Evolutionary conservation across 2,329 filamentous ascomycete species (phyloP).

Genomic region (Aureobasidium lini): DNA sequence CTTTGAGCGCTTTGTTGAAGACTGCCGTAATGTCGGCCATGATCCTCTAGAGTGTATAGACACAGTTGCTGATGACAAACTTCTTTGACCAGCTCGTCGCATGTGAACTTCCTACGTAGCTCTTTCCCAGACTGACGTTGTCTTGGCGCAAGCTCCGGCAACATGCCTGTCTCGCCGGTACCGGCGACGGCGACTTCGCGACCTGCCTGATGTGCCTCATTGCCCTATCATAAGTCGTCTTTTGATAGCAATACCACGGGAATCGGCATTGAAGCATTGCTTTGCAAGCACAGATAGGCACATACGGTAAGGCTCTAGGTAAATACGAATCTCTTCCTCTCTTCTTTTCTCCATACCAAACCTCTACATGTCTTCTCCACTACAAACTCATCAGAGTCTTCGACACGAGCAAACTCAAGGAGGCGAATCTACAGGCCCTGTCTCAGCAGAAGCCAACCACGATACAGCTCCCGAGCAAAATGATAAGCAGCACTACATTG

Average conservation of each 20-base stretch:
- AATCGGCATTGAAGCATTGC: not conserved
- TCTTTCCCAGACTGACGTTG: not conserved
- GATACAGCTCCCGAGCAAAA: not conserved
- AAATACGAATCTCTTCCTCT: not conserved
- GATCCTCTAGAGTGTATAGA: not conserved
- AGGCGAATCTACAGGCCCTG: not conserved
- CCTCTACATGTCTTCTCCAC: not conserved
- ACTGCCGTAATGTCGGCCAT: constrained; percentile 56
- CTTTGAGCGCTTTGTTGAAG: constrained; percentile 61
- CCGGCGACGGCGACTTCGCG: not conserved
- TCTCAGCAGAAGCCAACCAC: not conserved
- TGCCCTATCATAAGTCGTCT: not conserved
- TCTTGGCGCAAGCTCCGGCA: not conserved
- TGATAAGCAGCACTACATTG: not conserved
- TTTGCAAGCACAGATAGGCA: not conserved
- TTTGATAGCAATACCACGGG: not conserved
- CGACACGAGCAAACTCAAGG: not conserved
- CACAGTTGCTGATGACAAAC: not conserved
- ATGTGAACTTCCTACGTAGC: constrained; percentile 13
- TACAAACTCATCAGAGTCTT: not conserved
- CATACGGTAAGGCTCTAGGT: not conserved
- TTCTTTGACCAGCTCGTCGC: not conserved
- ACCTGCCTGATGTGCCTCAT: not conserved
- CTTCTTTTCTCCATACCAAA: not conserved
- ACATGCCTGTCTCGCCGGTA: too few relatives aligned